A percentile compares a stretch with the other conserved stretches of the same genome.
Evolutionary conservation across 441 rosid genomes (phyloP).

Genomic region (Bruguiera hainesii): DNA sequence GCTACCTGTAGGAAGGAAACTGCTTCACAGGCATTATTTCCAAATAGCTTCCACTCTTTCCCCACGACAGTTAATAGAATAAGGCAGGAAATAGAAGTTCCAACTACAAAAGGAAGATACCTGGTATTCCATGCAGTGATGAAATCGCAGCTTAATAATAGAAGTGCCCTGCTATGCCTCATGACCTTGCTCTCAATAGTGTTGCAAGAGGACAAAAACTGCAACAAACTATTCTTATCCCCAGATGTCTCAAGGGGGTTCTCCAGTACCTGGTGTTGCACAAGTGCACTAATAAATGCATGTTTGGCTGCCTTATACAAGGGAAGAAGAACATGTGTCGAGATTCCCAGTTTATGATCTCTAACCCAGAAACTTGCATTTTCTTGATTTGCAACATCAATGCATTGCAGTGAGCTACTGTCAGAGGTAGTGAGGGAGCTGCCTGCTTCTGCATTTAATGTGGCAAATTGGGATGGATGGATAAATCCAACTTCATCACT

Average conservation of each 20-base stretch:
- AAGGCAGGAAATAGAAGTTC: not conserved
- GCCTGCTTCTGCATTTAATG: conserved; percentile 40
- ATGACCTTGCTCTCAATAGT: conserved; percentile 43
- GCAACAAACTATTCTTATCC: conserved; percentile 15
- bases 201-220: conserved; percentile 14
- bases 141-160: conserved; percentile 82
- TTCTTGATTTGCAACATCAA: conserved; percentile 4
- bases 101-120: conserved; percentile 28
- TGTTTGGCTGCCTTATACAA: conserved; percentile 57
- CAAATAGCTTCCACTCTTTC: too few species aligned
- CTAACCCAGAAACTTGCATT: conserved; percentile 52
- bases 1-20: not conserved
- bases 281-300: conserved; percentile 44
- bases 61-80: too few species aligned
- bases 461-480: conserved; percentile 73
- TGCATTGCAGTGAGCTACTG: not conserved
- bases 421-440: conserved; percentile 6
- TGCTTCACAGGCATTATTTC: too few species aligned
- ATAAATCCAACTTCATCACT: conserved; percentile 86
- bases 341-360: conserved; percentile 84
- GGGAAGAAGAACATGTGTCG: conserved; percentile 49
- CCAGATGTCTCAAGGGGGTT: conserved; percentile 13
- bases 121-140: conserved; percentile 92
- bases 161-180: conserved; percentile 73
- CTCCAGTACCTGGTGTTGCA: conserved; percentile 32